Evolutionary conservation across 768 basidiomycete genomes (phyloP), one percentile per base, ranked within the genome.

Genomic region (Thelephora aurantiotincta): DNA sequence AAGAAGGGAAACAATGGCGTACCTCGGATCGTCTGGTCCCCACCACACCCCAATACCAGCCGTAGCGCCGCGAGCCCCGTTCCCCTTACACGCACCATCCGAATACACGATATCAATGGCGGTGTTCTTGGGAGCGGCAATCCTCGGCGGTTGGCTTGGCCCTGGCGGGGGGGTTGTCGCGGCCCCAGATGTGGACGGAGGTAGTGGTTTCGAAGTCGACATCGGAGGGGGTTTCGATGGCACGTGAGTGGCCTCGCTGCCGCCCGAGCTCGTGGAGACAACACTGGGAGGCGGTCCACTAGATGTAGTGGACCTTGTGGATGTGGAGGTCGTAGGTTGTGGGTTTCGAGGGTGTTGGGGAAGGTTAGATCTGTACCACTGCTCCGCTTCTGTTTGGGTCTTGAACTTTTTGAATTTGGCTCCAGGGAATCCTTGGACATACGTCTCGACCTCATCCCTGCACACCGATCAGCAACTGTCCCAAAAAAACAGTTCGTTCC

Each of bases 41-140:
- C 87, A 97, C 78, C 80, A 97, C 0, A 97, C 87, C 0, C 93
- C 93, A 37, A 91, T 64, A 1, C 93, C 93, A 0, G 89, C 93
- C 36, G 74, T 53, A 0, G 84, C 72, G 1, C 72, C 76, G 2
- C 23, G 26, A 57, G 78, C 64, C 0, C 93, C 93, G 58, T 97
- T 97, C 2, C 80, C 77, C 56, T 75, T 77, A 53, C 89, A 91
- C 5, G 90, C 83, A 11, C 93, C 93, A 61, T 97, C 93, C 16
- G 74, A 81, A 55, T 88, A 94, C 1, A 91, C 91, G 11, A 83
- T 65, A 36, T 66, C 60, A 54, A 60, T 65, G 2, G 57, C 59
- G 2, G 35, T 44, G 48, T 61, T 63, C 20, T 68, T 60, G 11
- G 52, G 47, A 1, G 58, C 47, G 20, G 51, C 52, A 45, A 19